Evolutionary conservation across 441 rosid genomes (phyloP).

Genomic region (Gossypium aridum): DNA sequence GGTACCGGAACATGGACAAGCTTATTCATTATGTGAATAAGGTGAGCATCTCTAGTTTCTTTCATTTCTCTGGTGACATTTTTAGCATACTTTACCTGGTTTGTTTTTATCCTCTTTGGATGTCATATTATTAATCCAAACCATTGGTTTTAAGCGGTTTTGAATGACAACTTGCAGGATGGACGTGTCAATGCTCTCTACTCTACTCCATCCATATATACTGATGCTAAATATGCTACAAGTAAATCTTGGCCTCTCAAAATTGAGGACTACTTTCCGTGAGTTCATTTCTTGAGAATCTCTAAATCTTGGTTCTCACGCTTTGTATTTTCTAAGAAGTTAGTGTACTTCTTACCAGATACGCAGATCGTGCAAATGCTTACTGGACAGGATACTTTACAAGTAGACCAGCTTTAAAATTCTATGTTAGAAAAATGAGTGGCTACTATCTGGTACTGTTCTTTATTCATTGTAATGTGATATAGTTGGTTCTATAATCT

Average conservation of each 20-base stretch:
- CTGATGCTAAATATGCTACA: conserved; percentile 91
- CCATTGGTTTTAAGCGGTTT: conserved; percentile 7
- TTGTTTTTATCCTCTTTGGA: neutral
- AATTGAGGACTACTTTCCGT: conserved; percentile 94
- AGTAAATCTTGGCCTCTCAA: conserved; percentile 84
- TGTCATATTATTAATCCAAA: conserved; percentile 6
- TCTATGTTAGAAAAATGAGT: conserved; percentile 90
- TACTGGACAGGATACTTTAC: conserved; percentile 99
- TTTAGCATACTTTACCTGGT: neutral
- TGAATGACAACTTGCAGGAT: conserved; percentile 46
- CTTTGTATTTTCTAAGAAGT: conserved; percentile 16
- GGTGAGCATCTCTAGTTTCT: conserved; percentile 34
- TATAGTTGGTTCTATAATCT: neutral
- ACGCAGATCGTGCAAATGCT: conserved; percentile 92
- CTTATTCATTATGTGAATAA: conserved; percentile 94
- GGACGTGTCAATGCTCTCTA: conserved; percentile 96
- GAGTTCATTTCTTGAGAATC: conserved; percentile 32
- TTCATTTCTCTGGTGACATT: conserved; percentile 1
- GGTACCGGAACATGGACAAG: conserved; percentile 97
- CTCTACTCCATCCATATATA: conserved; percentile 95
- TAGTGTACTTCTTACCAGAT: conserved; percentile 42
- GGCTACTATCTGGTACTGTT: conserved; percentile 82
- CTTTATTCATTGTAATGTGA: neutral
- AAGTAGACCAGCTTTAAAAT: conserved; percentile 92
- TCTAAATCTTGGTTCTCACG: conserved; percentile 12